phyloP scores from a whole-genome alignment of 495 filamentous ascomycete genomes.

The Aspergillus olivimuriae region DNA sequence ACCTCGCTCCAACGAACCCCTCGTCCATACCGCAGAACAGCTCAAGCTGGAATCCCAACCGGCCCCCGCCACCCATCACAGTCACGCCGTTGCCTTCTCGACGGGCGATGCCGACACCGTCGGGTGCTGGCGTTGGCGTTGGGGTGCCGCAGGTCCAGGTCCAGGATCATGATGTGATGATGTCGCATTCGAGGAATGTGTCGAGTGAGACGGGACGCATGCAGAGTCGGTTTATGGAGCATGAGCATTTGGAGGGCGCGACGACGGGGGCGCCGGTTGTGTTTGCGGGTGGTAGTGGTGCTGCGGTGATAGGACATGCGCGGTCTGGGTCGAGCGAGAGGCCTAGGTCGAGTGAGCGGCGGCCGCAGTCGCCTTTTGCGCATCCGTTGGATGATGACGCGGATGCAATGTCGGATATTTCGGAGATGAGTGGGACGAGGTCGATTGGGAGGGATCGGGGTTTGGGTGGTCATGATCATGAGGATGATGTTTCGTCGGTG shows the following conservation, averaged over 20 bases:
- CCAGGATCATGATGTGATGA: background rate
- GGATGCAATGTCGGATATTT: conserved; percentile 25
- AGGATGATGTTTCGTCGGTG: conserved; percentile 28
- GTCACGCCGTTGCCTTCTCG: too few relatives aligned
- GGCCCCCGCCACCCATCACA: too few relatives aligned
- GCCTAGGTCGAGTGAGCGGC: background rate
- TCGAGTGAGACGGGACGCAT: background rate
- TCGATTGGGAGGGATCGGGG: background rate
- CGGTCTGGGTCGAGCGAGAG: background rate
- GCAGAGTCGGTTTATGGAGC: background rate
- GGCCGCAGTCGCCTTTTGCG: conserved; percentile 24
- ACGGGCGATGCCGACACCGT: too few relatives aligned
- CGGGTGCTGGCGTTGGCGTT: too few relatives aligned
- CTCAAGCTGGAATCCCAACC: background rate
- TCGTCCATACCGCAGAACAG: background rate
- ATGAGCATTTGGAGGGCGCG: background rate
- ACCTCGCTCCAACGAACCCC: background rate
- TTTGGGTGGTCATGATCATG: conserved; percentile 14
- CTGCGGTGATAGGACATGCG: background rate
- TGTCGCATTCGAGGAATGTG: too few relatives aligned
- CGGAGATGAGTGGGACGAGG: conserved; percentile 13
- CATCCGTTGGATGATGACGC: conserved; percentile 20
- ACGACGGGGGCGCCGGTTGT: background rate
- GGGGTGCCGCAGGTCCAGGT: background rate
- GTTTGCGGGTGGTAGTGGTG: background rate